Evolutionary conservation across 2,329 filamentous ascomycete species (phyloP), one percentile per base, ranked within the genome.

Genomic region (Stachybotrys echinatus): DNA sequence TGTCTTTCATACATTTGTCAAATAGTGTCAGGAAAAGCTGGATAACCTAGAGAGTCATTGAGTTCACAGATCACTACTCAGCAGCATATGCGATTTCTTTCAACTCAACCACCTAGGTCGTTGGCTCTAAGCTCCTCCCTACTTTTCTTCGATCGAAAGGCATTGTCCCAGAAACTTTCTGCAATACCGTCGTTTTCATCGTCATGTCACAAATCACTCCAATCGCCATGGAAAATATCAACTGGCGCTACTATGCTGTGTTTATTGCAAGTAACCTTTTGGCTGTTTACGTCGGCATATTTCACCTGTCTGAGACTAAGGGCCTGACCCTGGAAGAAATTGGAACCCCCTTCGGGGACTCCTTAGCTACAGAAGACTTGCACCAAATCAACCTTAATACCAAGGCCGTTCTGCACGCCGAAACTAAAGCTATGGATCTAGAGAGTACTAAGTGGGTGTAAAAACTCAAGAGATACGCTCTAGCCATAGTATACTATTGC

Each of bases 261-360:
- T 63, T 66, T 42, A 63, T 66, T 18, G 60, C 55, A 0, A 54
- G 52, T 18, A 65, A 63, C 40, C n/a, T 64, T 0, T 53, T 60
- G 12, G 59, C 63, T 3, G 57, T 48, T 1, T 48, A 58, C 7
- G 50, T 65, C 8, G 67, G 64, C 47, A 57, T 51, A n/a, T 55
- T 67, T 47, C 67, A 55, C 50, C 55, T 67, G 7, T 64, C 65
- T 12, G 62, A 68, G 54, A 68, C 65, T 52, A 51, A 54, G 22
- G 6, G 48, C 50, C 6, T 34, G 8, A 39, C 55, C 0, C 44
- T 61, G 6, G 56, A 60, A 34, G 58, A 61, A 40, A 59, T 57
- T 54, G 62, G 57, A 3, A 58, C 55, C 42, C 42, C 58, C 1
- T 65, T 66, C 45, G 63, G 60, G 5, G 59, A 59, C 20, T 40